Conservation (phyloP, 306 rosid species). For the Crotalaria pallida region DNA sequence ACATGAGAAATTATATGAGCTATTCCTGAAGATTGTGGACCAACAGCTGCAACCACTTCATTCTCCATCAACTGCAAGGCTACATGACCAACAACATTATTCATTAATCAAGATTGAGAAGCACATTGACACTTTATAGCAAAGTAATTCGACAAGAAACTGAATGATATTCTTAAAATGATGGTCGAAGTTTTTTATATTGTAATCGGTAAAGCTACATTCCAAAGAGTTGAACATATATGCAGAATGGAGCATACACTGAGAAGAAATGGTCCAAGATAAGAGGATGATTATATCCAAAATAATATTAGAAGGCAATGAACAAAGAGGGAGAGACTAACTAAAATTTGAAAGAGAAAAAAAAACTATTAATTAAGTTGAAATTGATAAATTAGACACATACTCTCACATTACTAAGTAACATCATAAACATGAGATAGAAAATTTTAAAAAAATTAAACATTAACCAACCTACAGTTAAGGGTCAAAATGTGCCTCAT, state of each 20-base stretch:
- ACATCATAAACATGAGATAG: neutral
- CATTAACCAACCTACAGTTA: no score
- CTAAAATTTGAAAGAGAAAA: neutral
- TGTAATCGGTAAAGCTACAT: neutral
- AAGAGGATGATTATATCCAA: neutral
- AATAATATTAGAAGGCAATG: neutral
- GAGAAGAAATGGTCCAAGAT: neutral
- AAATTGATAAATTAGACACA: neutral
- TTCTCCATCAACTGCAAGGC: conserved; percentile 70
- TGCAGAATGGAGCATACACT: neutral
- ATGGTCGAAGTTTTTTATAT: neutral
- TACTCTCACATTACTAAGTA: neutral
- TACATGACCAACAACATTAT: conserved; percentile 34
- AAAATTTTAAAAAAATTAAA: no score
- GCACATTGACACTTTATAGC: neutral
- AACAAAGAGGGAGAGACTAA: neutral
- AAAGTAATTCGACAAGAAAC: neutral
- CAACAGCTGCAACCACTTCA: conserved; percentile 66
- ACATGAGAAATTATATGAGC: conserved; percentile 79
- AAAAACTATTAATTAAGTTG: neutral
- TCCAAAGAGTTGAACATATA: neutral
- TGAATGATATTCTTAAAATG: neutral
- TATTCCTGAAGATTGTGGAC: conserved; percentile 79
- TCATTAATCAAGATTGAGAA: conserved; percentile 12
- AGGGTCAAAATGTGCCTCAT: no score